Percentiles rank a stretch among this genome's conserved stretches.
These are phyloP conservation scores for Xanthoceras sorbifolium DNA, from an alignment of 345 rosid genomes.

Conservation along the genomic window DNA sequence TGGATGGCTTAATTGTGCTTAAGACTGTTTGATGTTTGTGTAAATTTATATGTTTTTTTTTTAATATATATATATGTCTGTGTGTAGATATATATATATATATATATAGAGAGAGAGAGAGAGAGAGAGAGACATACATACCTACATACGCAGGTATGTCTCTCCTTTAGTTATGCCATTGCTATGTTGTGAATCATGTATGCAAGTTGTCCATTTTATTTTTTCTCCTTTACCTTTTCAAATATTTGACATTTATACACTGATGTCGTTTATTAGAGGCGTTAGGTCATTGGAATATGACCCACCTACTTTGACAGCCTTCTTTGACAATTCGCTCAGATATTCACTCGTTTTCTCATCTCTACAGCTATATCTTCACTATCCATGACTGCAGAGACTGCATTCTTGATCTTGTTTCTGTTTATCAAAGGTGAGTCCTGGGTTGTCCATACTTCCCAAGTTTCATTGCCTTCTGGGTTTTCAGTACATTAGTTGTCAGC, in stretches of 20 bases:
- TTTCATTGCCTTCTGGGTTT: constrained; percentile 27
- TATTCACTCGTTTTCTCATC: constrained; percentile 32
- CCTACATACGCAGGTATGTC: no score
- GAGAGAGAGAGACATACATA: no score
- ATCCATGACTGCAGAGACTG: constrained; percentile 27
- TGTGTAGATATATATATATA: no score
- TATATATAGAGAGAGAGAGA: no score
- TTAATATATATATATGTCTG: no score
- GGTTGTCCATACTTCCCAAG: constrained; percentile 35
- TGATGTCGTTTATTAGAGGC: constrained; percentile 39
- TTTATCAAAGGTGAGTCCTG: constrained; percentile 22
- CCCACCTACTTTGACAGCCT: constrained; percentile 42
- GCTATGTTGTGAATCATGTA: background rate
- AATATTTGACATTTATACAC: constrained; percentile 7
- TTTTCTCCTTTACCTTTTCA: background rate
- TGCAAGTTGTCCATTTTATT: background rate
- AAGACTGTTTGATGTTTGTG: no score
- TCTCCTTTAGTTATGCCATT: background rate
- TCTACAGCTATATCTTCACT: constrained; percentile 20
- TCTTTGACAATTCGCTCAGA: constrained; percentile 34
- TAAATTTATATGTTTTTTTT: no score
- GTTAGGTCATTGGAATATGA: constrained; percentile 39
- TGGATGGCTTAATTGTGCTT: no score
- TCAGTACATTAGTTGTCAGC: constrained; percentile 33
- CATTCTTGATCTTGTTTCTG: constrained; percentile 19